Base-by-base conservation (phyloP, 805 yeast species). In the Brettanomyces naardenensis region DNA sequence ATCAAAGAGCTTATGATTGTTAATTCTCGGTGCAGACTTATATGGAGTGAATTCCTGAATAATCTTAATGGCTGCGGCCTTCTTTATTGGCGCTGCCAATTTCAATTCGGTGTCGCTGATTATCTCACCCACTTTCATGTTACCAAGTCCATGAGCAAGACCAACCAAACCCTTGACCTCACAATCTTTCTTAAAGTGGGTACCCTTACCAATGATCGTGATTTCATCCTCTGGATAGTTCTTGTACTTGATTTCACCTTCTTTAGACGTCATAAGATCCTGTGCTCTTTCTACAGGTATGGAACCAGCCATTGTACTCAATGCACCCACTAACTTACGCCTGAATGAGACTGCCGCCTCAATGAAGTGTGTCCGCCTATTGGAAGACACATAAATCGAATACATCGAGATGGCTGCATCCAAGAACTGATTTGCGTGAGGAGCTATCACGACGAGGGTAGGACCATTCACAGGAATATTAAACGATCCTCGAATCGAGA, bases 261-360 rank as follows among this genome's bases (percentile, higher is more conserved):
- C 88, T 18, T 79, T 92, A 1, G 64, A 57, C 14, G 51, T 60
- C 54, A 90, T 65, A 48, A 77, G 71, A 56, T 90, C 98, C 58
- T 92, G 97, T 1, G 95, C 83, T 51, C 98, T 73, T 17, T 78
- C 82, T 3, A 90, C 98, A 1, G 97, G 96, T 46, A 90, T 92
- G 2, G 95, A 73, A 52, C 80, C 71, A 34, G 88, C 81, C 58
- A 80, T 69, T 38, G 77, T 69, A 10, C 95, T 79, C 53, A 92
- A 62, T 25, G 72, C 64, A 4, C 97, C 96, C 45, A 92, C 74
- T 35, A 84, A 68, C n/a, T 62, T 62, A 25, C 75, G 72, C 28
- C 71, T 63, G 61, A 82, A 72, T 2, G 95, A 84, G 35, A 71
- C 75, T 22, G 81, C 94, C 6, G 98, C 98, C 44, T 88, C 84